Evolutionary conservation across 2,329 filamentous ascomycete genomes (phyloP).

Genomic region (Karstenula rhodostoma): DNA sequence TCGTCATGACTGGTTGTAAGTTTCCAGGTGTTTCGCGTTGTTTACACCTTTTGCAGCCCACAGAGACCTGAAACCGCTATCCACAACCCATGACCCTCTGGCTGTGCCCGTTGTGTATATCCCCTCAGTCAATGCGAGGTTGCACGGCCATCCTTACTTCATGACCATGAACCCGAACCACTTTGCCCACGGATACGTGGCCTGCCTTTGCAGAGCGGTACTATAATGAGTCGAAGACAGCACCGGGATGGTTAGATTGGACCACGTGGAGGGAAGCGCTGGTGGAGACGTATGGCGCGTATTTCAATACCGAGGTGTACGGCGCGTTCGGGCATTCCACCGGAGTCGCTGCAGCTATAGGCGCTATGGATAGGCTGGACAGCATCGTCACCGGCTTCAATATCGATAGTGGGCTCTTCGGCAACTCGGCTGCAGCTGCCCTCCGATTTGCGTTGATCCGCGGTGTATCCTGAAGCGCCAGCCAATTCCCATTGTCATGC

Average conservation of each 20-base stretch:
- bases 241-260: constrained; percentile 34
- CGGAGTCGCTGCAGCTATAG: constrained; percentile 6
- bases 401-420: constrained; percentile 10
- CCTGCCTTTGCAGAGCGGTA: constrained; percentile 18
- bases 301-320: constrained; percentile 19
- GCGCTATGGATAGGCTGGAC: background rate
- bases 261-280: constrained; percentile 26
- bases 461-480: background rate
- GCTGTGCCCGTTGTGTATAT: background rate
- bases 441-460: background rate
- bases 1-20: background rate
- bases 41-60: background rate
- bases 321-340: constrained; percentile 17
- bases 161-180: constrained; percentile 10
- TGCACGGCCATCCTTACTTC: constrained; percentile 4
- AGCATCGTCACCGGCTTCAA: constrained; percentile 8
- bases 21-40: background rate
- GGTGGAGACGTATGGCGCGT: constrained; percentile 16
- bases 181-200: constrained; percentile 23
- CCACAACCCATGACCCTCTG: background rate
- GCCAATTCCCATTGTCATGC: background rate
- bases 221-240: constrained; percentile 17
- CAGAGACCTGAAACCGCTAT: background rate
- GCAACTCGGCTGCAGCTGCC: background rate
- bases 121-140: background rate